Base-by-base conservation (phyloP, 768 basidiomycete species). In the Amanita rubescens region DNA sequence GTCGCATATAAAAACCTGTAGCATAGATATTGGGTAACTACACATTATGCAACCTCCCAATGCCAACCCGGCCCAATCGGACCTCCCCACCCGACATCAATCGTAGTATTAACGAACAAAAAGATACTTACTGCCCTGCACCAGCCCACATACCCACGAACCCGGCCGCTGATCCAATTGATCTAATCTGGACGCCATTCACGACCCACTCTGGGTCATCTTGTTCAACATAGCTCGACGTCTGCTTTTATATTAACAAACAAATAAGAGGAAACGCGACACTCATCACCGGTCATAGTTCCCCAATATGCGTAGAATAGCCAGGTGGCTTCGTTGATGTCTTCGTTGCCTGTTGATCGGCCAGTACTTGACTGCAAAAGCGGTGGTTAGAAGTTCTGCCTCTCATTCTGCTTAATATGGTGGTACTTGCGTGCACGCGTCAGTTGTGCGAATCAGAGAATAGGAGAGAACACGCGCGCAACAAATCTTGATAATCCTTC, bases 171-270 rank as follows among this genome's bases (percentile, higher is more conserved):
- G 78, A 78, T 5, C 78, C 79, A 14, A 77, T 65, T 2, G 74
- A 74, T 11, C 82, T 82, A 10, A 82, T 62, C 55, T 84, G 81
- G 0, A 83, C 66, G n/a, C 72, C 77, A 55, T 84, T 81, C 11
- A 71, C 75, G 1, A 68, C 64, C 81, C 81, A 83, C 56, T 79
- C 74, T 0, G 73, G 67, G 4, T 55, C 55, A 17, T 62, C 60
- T 15, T 71, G 64, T 10, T 67, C 67, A 0, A 64, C 49, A 14
- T 66, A 55, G 19, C 57, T 63, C 3, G 73, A 70, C 1, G 63
- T 32, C 45, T 47, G 17, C n/a, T n/a, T n/a, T n/a, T n/a, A n/a
- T n/a, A n/a, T n/a, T n/a, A n/a, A n/a, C n/a, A n/a, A n/a, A n/a
- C n/a, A n/a, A n/a, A n/a, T n/a, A 24, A 24, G 7, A 27, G 22